Evolutionary conservation across 352 stramenopile species (phyloP), one percentile per base, ranked within the genome.

Genomic region (Salisapilia sapeloensis): DNA sequence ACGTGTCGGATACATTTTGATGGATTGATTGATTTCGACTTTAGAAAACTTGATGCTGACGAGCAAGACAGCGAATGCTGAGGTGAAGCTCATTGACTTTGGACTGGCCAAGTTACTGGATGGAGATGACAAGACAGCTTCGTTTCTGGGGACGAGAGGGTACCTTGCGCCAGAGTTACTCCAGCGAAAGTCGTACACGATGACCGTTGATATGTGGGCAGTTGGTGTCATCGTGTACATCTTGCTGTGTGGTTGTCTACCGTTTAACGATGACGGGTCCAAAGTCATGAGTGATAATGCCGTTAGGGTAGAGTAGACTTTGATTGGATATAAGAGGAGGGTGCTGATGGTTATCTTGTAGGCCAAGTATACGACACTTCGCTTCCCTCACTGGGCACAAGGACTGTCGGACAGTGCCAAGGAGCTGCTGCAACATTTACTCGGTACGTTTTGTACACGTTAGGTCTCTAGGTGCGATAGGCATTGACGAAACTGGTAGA

Each of bases 21-120:
- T 24, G 24, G 24, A 22, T 42, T 27, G 34, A 30, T 11, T 22
- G 24, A 18, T 38, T 20, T 25, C 17, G 24, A 24, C 16, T 20
- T 28, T 24, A 62, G 77, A 90, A 41, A 92, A 91, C 25, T 28
- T 92, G 19, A 82, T 92, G 58, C 46, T 92, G 25, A 87, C 74
- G 19, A 80, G 56, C 40, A 82, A 84, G 42, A 67, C 66, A n/a
- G 58, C 57, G 6, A 61, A 66, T 17, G 65, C 79, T 10, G 54
- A 79, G 23, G 66, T 98, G 8, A 99, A 99, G 59, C 97, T 99
- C 40, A 98, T 98, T 44, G 95, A 99, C 56, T 99, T 99, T 72
- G 95, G 95, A 2, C 57, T 98, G 5, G 86, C 82, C 1, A 99
- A 99, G 60, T 51, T 96, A 27, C 52, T 96, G 26, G 60, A 86